phyloP scores from a whole-genome alignment of 345 rosid species.

The Erucastrum elatum region DNA sequence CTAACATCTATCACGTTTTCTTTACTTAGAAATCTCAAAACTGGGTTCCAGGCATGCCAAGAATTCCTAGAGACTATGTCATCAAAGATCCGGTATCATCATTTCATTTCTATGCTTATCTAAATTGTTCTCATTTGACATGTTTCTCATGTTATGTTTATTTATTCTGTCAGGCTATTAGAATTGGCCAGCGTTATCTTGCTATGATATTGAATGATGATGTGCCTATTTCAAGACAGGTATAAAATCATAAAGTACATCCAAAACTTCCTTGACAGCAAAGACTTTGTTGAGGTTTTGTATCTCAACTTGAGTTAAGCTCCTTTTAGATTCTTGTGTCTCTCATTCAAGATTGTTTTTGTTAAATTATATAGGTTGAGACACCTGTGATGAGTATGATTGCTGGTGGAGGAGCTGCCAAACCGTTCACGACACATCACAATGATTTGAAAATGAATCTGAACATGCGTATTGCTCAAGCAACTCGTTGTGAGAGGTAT shows the following conservation, averaged over 20 bases:
- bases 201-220: slow-evolving; percentile 82
- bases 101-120: no score
- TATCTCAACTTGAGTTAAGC: no score
- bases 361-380: slow-evolving; percentile 58
- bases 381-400: slow-evolving; percentile 99
- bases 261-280: slow-evolving; percentile 67
- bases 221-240: slow-evolving; percentile 75
- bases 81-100: slow-evolving; percentile 82
- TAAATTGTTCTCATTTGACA: not conserved
- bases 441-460: slow-evolving; percentile 86
- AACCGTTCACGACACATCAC: slow-evolving; percentile 94
- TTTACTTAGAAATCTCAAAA: slow-evolving; percentile 56
- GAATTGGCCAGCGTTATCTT: slow-evolving; percentile 93
- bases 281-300: not conserved
- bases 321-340: slow-evolving; percentile 44
- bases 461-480: slow-evolving; percentile 94
- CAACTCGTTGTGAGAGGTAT: slow-evolving; percentile 91
- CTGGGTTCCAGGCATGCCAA: slow-evolving; percentile 72
- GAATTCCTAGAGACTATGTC: slow-evolving; percentile 78
- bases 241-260: slow-evolving; percentile 57
- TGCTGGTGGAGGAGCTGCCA: slow-evolving; percentile 97
- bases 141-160: not conserved
- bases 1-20: slow-evolving; percentile 15
- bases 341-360: slow-evolving; percentile 34
- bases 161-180: slow-evolving; percentile 57